Base-by-base conservation (phyloP, 202 grass and related monocot species). In the Tripidium arundinaceum region DNA sequence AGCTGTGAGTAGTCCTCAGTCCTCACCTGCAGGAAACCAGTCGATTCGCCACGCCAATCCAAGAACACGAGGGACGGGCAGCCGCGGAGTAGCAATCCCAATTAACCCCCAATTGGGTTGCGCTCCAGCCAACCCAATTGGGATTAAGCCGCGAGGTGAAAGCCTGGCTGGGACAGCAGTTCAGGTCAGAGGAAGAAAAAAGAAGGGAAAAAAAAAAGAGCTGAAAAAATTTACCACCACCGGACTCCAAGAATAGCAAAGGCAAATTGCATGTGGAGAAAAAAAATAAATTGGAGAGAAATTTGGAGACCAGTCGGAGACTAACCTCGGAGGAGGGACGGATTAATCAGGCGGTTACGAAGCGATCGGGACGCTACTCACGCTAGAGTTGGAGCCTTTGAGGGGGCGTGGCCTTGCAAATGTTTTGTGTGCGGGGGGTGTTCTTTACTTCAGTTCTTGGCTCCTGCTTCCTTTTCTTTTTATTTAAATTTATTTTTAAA, bases 261-360 rank as follows among this genome's bases (percentile, higher is more conserved):
- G 12, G 27, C 5, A 78, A 62, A 37, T 50, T 85, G 34, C 55
- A 71, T 76, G 69, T 25, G 49, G 38, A 40, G 31, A 55, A 46
- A 36, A 68, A 88, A 62, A 26, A 1, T 25, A 31, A 33, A 72
- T 26, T 28, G 25, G 55, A 65, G 43, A 86, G 83, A 82, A 79
- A 86, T 45, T 25, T 83, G 67, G 74, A 68, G 87, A 89, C 82
- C 76, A 76, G 68, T 82, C 78, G 78, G 66, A 65, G 78, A 89
- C 83, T 49, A 82, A 89, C 83, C 87, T 83, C 24, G 50, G 73
- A 81, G 83, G 65, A 83, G 73, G 16, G 31, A 26, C 39, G 43
- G 78, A 89, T 82, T 52, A 74, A 74, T 89, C 79, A 72, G 50
- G 87, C 67, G 83, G 79, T 78, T 89, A 89, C 83, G 49, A 81